These are phyloP conservation scores for Inosperma sp. DNA, from an alignment of 768 basidiomycete species.

Conservation along the genomic window DNA sequence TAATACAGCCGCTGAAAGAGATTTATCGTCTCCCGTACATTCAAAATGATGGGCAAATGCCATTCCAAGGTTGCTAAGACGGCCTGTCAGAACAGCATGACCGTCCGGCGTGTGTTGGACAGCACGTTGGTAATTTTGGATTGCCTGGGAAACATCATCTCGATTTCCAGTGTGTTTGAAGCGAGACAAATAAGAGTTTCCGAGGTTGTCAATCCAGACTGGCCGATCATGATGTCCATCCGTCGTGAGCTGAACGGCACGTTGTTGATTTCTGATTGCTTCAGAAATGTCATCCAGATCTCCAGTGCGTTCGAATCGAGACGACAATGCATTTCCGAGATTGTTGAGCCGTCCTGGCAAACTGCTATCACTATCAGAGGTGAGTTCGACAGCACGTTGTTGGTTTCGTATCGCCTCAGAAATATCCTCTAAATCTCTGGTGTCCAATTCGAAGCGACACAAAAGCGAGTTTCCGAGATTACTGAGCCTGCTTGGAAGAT, in stretches of 20 bases:
- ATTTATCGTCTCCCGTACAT: background rate
- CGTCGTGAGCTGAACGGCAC: conserved; percentile 5
- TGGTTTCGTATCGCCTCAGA: conserved; percentile 1
- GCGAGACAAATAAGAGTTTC: no score
- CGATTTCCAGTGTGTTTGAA: background rate
- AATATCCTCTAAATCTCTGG: conserved; percentile 1
- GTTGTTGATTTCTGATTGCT: no score
- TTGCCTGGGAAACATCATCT: no score
- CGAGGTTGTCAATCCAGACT: background rate
- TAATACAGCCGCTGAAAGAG: background rate
- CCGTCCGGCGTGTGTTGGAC: no score
- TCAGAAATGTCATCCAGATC: no score
- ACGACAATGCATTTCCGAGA: background rate
- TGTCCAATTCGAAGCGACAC: background rate
- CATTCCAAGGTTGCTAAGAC: no score
- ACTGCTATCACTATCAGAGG: background rate
- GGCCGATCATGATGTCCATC: conserved; percentile 6
- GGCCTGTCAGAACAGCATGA: background rate
- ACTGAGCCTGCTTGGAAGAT: no score
- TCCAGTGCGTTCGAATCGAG: background rate
- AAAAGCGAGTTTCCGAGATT: no score
- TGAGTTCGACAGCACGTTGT: no score
- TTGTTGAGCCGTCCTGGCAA: no score
- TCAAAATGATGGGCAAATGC: background rate
- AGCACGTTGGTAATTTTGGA: no score